phyloP scores from a whole-genome alignment of 768 basidiomycete genomes.

The Auricularia sp. region DNA sequence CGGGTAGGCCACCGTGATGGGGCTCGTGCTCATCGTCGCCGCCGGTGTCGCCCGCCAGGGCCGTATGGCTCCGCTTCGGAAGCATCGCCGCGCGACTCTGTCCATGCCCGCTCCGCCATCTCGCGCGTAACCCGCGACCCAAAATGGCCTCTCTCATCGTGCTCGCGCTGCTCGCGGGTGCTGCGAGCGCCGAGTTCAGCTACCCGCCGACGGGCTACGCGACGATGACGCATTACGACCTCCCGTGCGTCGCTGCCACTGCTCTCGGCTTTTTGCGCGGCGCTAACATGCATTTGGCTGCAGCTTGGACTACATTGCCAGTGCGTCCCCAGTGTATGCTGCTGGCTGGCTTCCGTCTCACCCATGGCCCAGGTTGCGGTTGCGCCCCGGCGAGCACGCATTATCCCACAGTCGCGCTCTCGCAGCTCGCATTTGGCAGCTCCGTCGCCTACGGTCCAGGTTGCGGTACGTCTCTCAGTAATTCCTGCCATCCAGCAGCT shows the following conservation, averaged over 20 bases:
- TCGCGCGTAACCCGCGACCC: too few relatives aligned
- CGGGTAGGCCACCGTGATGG: slow-evolving; percentile 38
- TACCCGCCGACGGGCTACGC: slow-evolving; percentile 55
- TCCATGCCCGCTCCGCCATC: too few relatives aligned
- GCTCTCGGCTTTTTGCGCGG: slow-evolving; percentile 14
- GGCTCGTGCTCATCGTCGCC: neutral
- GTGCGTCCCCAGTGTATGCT: slow-evolving; percentile 2
- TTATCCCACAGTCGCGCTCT: slow-evolving; percentile 74
- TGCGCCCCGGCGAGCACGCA: slow-evolving; percentile 51
- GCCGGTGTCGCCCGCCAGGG: neutral
- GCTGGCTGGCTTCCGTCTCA: neutral
- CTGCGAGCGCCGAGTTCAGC: slow-evolving; percentile 40
- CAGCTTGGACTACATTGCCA: slow-evolving; percentile 40
- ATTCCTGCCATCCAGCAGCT: neutral
- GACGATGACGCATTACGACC: slow-evolving; percentile 67
- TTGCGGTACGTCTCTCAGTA: slow-evolving; percentile 1
- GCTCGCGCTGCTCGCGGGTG: neutral
- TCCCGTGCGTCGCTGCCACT: slow-evolving; percentile 19
- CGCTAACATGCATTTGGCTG: neutral
- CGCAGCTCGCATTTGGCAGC: slow-evolving; percentile 71
- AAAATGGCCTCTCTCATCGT: neutral
- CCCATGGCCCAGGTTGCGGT: slow-evolving; percentile 41
- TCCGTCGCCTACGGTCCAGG: slow-evolving; percentile 46
- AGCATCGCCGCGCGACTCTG: too few relatives aligned
- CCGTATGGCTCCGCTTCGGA: too few relatives aligned